These are phyloP conservation scores for Candida odintsovae DNA, from an alignment of 805 yeast species.

Conservation along the genomic window DNA sequence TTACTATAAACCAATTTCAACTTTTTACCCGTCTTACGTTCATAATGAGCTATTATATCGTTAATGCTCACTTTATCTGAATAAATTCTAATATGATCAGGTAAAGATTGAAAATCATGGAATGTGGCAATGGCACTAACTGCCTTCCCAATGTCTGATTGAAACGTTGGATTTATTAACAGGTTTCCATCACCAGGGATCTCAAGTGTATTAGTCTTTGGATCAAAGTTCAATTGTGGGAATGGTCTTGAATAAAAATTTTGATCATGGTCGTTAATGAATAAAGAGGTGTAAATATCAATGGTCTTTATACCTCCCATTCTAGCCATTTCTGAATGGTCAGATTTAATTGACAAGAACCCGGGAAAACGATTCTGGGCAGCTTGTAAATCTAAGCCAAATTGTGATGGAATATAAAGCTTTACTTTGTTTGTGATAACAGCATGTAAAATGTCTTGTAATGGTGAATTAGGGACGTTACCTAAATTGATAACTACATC, in stretches of 20 bases:
- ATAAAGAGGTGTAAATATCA: slow-evolving; percentile 35
- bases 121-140: not conserved
- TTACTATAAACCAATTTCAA: not conserved
- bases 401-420: slow-evolving; percentile 53
- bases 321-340: slow-evolving; percentile 34
- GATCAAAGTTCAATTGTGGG: slow-evolving; percentile 33
- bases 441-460: slow-evolving; percentile 32
- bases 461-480: slow-evolving; percentile 24
- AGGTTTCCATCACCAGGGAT: not conserved
- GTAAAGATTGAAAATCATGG: slow-evolving; percentile 22
- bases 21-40: slow-evolving; percentile 13
- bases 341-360: slow-evolving; percentile 27
- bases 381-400: slow-evolving; percentile 40
- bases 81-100: slow-evolving; percentile 39
- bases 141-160: not conserved
- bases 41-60: slow-evolving; percentile 36
- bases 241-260: slow-evolving; percentile 18
- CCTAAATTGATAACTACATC: slow-evolving; percentile 46
- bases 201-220: slow-evolving; percentile 28
- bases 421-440: slow-evolving; percentile 38
- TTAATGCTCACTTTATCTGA: slow-evolving; percentile 35
- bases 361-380: slow-evolving; percentile 28
- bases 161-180: not conserved
- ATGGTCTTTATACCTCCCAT: slow-evolving; percentile 40
- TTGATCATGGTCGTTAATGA: slow-evolving; percentile 27